Evolutionary conservation across 2,329 filamentous ascomycete species (phyloP).

Genomic region (Penicillium oxalicum): DNA sequence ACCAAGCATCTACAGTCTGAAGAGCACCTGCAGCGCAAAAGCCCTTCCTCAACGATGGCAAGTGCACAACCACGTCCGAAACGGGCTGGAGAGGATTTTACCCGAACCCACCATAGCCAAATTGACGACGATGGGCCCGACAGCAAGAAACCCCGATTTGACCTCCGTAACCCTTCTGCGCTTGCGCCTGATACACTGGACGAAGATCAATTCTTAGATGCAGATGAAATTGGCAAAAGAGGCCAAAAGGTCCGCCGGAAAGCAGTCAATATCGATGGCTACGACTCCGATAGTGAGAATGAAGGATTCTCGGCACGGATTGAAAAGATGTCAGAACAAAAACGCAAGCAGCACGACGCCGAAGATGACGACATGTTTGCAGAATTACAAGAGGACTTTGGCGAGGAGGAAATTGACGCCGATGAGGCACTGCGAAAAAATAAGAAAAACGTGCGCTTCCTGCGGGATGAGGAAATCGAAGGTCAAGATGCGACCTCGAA

Average conservation of each 20-base stretch:
- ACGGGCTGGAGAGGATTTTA: slow-evolving; percentile 74
- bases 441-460: slow-evolving; percentile 56
- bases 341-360: slow-evolving; percentile 31
- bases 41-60: slow-evolving; percentile 41
- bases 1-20: background rate
- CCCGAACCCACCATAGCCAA: slow-evolving; percentile 64
- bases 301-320: slow-evolving; percentile 79
- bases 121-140: slow-evolving; percentile 42
- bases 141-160: slow-evolving; percentile 80
- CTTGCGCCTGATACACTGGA: slow-evolving; percentile 75
- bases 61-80: slow-evolving; percentile 70
- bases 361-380: slow-evolving; percentile 76
- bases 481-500: slow-evolving; percentile 72
- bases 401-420: slow-evolving; percentile 48
- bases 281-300: slow-evolving; percentile 87
- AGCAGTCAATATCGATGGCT: slow-evolving; percentile 92
- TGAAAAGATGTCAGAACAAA: slow-evolving; percentile 49
- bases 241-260: slow-evolving; percentile 75
- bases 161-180: slow-evolving; percentile 87
- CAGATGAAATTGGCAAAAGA: slow-evolving; percentile 79
- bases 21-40: too few relatives aligned
- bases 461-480: slow-evolving; percentile 62
- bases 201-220: slow-evolving; percentile 71
- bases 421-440: slow-evolving; percentile 52
- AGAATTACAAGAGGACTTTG: slow-evolving; percentile 55